Evolutionary conservation across 2,329 filamentous ascomycete genomes (phyloP), one percentile per base, ranked within the genome.

Genomic region (Sporothrix protearum): DNA sequence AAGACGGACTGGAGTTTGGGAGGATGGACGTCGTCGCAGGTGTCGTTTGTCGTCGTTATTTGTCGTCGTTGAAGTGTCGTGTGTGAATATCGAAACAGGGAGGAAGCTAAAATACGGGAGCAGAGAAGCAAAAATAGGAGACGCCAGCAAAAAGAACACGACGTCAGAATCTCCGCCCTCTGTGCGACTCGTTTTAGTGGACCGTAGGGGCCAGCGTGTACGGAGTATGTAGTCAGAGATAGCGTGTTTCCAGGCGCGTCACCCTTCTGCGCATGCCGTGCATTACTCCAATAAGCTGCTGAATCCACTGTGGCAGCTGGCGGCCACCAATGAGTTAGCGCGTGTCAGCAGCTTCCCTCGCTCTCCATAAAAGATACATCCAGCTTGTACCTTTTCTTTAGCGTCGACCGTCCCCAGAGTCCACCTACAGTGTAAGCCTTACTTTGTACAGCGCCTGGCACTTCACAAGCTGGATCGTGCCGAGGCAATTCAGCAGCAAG

Each of bases 131-230:
- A 49, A 49, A 67, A 67, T 45, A 67, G 64, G 64, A 51, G 64
- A 30, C 25, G 42, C 63, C 63, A 33, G 63, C 63, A 30, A 67
- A 67, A 36, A 72, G 71, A 72, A 72, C 71, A 72, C 71, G 71
- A 72, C 71, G 71, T 72, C 71, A 72, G 71, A 66, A 72, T 33
- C 49, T 30, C 33, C 36, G 33, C 33, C 66, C 45, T 25, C 47
- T 28, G 55, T 36, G 55, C 25, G 25, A 36, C 6, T 30, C n/a
- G 25, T 59, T 19, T 59, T 59, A 59, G 55, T 36, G 55, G 55
- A 36, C 8, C 12, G 1, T 19, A 1, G n/a, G n/a, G n/a, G n/a
- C n/a, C n/a, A n/a, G n/a, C n/a, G n/a, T n/a, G n/a, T n/a, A n/a
- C n/a, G n/a, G n/a, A n/a, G n/a, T n/a, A n/a, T n/a, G n/a, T n/a